Base-by-base conservation (phyloP, 164 flowering plant species). In the Sextonia rubra region DNA sequence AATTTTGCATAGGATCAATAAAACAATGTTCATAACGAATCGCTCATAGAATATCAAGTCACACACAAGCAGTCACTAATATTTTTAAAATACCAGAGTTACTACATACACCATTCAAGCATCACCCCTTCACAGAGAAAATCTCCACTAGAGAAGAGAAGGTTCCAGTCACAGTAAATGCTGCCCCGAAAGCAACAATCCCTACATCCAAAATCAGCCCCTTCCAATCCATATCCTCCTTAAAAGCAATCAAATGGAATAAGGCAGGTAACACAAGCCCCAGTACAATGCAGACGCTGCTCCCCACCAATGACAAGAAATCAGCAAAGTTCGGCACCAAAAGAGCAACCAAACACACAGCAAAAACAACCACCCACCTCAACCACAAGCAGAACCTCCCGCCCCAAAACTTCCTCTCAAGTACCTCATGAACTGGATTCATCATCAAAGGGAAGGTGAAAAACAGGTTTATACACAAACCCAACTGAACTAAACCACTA, bases 381-480 rank as follows among this genome's bases (percentile, higher is more conserved):
- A 85, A 49, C 94, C 91, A 89, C 64, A 90, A 2, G 65, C 84
- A 77, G 71, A 85, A 92, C 61, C 82, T 81, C 1, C 88, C 90
- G 9, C 73, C 80, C 68, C 80, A 82, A 37, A 85, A 78, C 68
- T 92, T 70, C 75, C 98, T 86, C 80, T 94, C 97, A 15, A 86
- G 72, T 11, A 92, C 90, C 73, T 94, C 98, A 74, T 87, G 91
- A 37, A 89, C 98, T 1, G 98, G 98, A 68, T 94, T 85, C 98
- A 94, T 90, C 98, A 94, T 94, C 86, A 90, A 65, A 0, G 97
- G 97, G 72, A 92, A 85, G 0, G 97, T 84, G 68, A 92, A 82
- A 81, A 94, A 92, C 63, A 94, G 82, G 77, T 94, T 94, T 12
- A 94, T 72, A 29, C 89, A 86, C 25, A 94, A 79, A 20, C 96